These are phyloP conservation scores for Daldinia childiae DNA, from an alignment of 495 filamentous ascomycete species.

Conservation along the genomic window DNA sequence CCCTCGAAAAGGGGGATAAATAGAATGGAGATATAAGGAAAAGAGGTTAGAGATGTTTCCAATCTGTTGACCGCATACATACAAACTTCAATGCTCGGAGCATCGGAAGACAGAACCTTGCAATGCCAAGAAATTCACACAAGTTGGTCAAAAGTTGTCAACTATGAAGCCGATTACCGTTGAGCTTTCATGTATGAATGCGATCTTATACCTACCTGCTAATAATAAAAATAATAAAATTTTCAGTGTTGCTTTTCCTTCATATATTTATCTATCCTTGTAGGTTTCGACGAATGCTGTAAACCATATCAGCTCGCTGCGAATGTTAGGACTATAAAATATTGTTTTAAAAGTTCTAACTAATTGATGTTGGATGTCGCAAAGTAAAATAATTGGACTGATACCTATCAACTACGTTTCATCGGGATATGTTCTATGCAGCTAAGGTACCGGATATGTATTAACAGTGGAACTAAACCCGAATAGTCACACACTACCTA, in stretches of 20 bases:
- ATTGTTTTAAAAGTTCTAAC: neutral
- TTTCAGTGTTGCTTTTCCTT: too few species aligned
- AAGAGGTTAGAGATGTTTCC: neutral
- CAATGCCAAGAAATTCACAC: neutral
- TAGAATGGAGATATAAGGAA: neutral
- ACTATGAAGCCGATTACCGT: neutral
- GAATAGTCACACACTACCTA: constrained; percentile 13
- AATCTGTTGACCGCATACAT: neutral
- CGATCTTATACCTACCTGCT: too few species aligned
- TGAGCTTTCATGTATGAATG: neutral
- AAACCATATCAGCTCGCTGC: too few species aligned
- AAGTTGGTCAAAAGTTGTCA: neutral
- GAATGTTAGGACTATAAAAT: neutral
- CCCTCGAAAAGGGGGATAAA: neutral
- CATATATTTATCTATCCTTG: too few species aligned
- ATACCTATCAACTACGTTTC: neutral
- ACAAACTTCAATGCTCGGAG: neutral
- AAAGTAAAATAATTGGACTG: neutral
- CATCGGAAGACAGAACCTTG: constrained; percentile 1
- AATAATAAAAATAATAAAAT: too few species aligned
- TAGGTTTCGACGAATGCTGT: too few species aligned
- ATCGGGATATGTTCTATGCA: constrained; percentile 18
- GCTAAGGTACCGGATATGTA: neutral
- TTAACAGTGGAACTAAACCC: constrained; percentile 21
- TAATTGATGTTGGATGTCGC: neutral